phyloP scores from a whole-genome alignment of 1,139 yeast species.

The Zhuliangozyma blackwelliae region DNA sequence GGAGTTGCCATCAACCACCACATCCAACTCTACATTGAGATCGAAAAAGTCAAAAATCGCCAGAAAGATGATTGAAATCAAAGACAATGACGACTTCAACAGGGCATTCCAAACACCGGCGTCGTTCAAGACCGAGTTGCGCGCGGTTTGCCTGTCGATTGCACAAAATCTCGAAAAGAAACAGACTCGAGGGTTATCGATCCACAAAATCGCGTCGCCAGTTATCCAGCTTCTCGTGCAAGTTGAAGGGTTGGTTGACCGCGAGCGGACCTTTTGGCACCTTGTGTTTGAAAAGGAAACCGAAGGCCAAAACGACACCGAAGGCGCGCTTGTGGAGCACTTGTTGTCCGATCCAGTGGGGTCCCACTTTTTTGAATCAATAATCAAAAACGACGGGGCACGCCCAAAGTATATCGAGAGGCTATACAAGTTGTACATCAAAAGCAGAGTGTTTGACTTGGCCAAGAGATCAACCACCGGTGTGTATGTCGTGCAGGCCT shows the following conservation, averaged over 20 bases:
- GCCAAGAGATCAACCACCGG: constrained; percentile 81
- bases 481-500: constrained; percentile 71
- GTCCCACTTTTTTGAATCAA: constrained; percentile 79
- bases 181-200: constrained; percentile 64
- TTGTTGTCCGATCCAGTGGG: constrained; percentile 85
- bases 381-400: constrained; percentile 56
- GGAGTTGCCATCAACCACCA: constrained; percentile 72
- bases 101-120: constrained; percentile 68
- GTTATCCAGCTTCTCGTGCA: constrained; percentile 76
- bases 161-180: constrained; percentile 40
- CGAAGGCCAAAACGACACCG: constrained; percentile 54
- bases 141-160: constrained; percentile 36
- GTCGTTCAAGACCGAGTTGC: constrained; percentile 62
- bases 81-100: constrained; percentile 67
- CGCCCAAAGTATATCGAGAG: constrained; percentile 68
- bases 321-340: constrained; percentile 80
- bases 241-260: constrained; percentile 76
- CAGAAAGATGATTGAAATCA: constrained; percentile 86
- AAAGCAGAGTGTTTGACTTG: constrained; percentile 63
- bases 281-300: constrained; percentile 39
- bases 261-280: constrained; percentile 67
- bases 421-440: constrained; percentile 68
- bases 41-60: constrained; percentile 87
- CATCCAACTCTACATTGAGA: constrained; percentile 71
- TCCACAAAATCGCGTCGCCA: constrained; percentile 82